Evolutionary conservation across 176 grass and related monocot species (phyloP), one percentile per base, ranked within the genome.

Genomic region (Olyra latifolia): DNA sequence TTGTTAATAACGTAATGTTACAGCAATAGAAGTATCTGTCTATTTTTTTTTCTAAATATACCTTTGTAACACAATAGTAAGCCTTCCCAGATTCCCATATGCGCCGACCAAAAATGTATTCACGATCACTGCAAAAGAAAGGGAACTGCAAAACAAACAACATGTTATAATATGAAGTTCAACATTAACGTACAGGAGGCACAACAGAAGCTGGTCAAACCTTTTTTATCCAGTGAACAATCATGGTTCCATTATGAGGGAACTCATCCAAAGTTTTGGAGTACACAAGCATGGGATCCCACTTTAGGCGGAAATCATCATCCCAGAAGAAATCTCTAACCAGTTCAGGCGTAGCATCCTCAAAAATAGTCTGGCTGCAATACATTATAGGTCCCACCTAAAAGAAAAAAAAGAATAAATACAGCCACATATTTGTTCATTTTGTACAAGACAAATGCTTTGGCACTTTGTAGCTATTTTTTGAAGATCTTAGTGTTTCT

Each of bases 301-400:
- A 99, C 77, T 96, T 96, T 17, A 84, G 84, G 52, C 97, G 89
- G 86, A 99, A 99, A 82, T 95, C 90, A 73, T 93, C 93, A 82
- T 99, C 97, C 96, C 97, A 99, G 59, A 99, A 99, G 72, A 99
- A 99, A 84, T 99, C 97, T 87, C 93, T 95, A 72, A 99, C 97
- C 62, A 99, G 78, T 81, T 99, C 97, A 79, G 97, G 93, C 44
- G 91, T 95, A 86, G 93, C 93, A 79, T 99, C 97, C 87, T 99
- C 97, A 49, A 99, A 99, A 69, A 95, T 83, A 28, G 97, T 99
- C 47, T 77, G 84, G 71, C 93, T 95, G 52, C 80, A 92, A 55
- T 91, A 89, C 81, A 91, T 91, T 78, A 99, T 93, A 47, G 93
- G 97, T 29, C 97, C 91, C 78, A 82, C 93, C 97, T 99, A 75